phyloP scores from a whole-genome alignment of 2,329 filamentous ascomycete species.

The Amylocarpus encephaloides region DNA sequence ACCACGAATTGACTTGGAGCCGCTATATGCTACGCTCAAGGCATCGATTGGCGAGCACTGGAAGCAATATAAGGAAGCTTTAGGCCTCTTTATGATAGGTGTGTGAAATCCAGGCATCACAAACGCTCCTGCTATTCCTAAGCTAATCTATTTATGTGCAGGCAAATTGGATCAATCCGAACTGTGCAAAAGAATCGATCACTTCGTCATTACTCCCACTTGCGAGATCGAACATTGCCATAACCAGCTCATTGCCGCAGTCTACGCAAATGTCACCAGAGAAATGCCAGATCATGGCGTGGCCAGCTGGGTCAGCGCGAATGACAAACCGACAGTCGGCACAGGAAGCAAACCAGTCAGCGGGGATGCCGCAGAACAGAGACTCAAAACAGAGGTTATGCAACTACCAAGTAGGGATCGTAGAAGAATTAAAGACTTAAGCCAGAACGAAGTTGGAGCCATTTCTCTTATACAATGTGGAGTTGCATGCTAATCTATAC shows the following conservation, averaged over 20 bases:
- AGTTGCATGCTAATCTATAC: background rate
- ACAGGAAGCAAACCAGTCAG: constrained; percentile 55
- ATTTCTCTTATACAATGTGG: background rate
- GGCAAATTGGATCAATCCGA: constrained; percentile 59
- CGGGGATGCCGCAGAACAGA: constrained; percentile 59
- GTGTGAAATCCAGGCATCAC: constrained; percentile 19
- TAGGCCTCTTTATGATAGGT: constrained; percentile 59
- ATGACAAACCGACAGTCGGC: constrained; percentile 56
- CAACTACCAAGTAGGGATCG: constrained; percentile 60
- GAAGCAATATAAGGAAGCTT: constrained; percentile 57
- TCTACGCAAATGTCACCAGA: constrained; percentile 63
- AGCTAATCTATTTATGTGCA: constrained; percentile 34
- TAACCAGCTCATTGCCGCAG: constrained; percentile 60
- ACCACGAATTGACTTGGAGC: constrained; percentile 60
- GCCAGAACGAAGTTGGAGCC: constrained; percentile 50
- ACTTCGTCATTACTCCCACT: constrained; percentile 47
- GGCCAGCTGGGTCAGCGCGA: constrained; percentile 65
- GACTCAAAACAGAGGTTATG: constrained; percentile 64
- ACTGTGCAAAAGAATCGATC: constrained; percentile 52
- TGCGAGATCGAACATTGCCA: constrained; percentile 57
- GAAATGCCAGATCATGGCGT: constrained; percentile 63
- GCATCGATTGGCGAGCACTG: constrained; percentile 57
- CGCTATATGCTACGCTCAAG: constrained; percentile 57
- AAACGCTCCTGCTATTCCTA: background rate
- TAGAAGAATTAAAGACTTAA: constrained; percentile 59